These are phyloP conservation scores for Medicago lupulina DNA, from an alignment of 306 rosid species.

Conservation along the genomic window DNA sequence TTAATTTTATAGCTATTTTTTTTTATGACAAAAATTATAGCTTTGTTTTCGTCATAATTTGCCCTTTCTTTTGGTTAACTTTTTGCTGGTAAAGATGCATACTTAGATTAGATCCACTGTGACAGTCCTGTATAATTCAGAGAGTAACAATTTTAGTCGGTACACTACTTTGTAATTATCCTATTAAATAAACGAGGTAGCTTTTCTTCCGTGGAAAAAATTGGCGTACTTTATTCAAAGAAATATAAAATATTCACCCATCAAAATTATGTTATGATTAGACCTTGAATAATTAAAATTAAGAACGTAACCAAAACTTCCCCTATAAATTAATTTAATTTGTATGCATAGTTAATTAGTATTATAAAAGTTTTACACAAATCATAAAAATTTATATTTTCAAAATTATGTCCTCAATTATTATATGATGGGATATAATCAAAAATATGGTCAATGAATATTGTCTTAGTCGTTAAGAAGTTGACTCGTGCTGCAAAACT, in stretches of 20 bases:
- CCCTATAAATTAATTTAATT: not conserved
- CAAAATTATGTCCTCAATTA: too few relatives aligned
- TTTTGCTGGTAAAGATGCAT: slow-evolving; percentile 31
- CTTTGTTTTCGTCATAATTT: slow-evolving; percentile 2
- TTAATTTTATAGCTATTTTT: not conserved
- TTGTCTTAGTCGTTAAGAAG: too few relatives aligned
- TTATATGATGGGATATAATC: not conserved
- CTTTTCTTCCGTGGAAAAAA: slow-evolving; percentile 43
- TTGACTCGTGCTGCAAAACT: too few relatives aligned
- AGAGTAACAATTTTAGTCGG: slow-evolving; percentile 42
- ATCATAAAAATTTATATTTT: too few relatives aligned
- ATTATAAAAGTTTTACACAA: not conserved
- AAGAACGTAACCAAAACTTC: not conserved
- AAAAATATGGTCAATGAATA: too few relatives aligned
- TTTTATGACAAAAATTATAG: not conserved
- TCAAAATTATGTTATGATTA: slow-evolving; percentile 7
- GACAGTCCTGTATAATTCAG: slow-evolving; percentile 16
- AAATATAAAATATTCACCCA: slow-evolving; percentile 34
- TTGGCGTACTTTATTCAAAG: slow-evolving; percentile 41
- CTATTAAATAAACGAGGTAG: slow-evolving; percentile 20
- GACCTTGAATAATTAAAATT: not conserved
- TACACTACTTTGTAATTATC: slow-evolving; percentile 35
- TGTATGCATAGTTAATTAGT: not conserved
- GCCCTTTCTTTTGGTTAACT: slow-evolving; percentile 38
- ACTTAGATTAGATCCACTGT: slow-evolving; percentile 28